A percentile compares a stretch with the other conserved stretches of the same genome.
These are phyloP conservation scores for Trifolium repens DNA, from an alignment of 306 rosid species.

Conservation along the genomic window DNA sequence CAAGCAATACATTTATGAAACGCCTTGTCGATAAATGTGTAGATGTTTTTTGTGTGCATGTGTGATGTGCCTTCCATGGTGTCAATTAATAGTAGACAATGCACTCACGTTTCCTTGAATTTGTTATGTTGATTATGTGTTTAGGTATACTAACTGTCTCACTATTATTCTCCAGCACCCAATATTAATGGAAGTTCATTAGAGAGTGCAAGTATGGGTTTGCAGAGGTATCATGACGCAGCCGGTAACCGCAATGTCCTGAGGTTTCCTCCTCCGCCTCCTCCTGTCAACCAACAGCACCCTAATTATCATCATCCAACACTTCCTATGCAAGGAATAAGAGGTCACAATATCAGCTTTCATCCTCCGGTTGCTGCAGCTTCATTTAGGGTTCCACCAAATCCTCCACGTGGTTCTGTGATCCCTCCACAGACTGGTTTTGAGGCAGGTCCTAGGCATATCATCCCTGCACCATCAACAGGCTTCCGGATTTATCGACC, in stretches of 20 bases:
- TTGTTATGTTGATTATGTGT: constrained; percentile 14
- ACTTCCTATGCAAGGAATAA: constrained; percentile 66
- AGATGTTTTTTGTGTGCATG: not conserved
- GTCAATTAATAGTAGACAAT: constrained; percentile 11
- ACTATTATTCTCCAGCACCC: constrained; percentile 47
- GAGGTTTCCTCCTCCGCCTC: constrained; percentile 71
- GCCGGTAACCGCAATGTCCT: constrained; percentile 55
- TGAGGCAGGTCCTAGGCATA: constrained; percentile 71
- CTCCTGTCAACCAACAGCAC: constrained; percentile 58
- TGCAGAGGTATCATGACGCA: constrained; percentile 80
- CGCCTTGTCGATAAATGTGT: constrained; percentile 3
- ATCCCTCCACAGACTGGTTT: constrained; percentile 63
- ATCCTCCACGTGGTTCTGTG: constrained; percentile 52
- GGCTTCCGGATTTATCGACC: constrained; percentile 71
- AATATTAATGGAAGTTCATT: constrained; percentile 55
- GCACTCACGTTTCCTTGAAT: constrained; percentile 13
- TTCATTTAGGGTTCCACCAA: constrained; percentile 69
- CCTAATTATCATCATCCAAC: constrained; percentile 65
- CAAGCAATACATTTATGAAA: constrained; percentile 2
- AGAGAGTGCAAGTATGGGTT: constrained; percentile 62
- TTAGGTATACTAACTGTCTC: constrained; percentile 35
- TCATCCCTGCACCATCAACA: constrained; percentile 55
- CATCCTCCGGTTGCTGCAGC: constrained; percentile 64
- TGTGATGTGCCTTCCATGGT: constrained; percentile 17
- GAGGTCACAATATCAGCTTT: constrained; percentile 69